These are phyloP conservation scores for Penicillium longicatenatum DNA, from an alignment of 495 filamentous ascomycete species.

Conservation along the genomic window DNA sequence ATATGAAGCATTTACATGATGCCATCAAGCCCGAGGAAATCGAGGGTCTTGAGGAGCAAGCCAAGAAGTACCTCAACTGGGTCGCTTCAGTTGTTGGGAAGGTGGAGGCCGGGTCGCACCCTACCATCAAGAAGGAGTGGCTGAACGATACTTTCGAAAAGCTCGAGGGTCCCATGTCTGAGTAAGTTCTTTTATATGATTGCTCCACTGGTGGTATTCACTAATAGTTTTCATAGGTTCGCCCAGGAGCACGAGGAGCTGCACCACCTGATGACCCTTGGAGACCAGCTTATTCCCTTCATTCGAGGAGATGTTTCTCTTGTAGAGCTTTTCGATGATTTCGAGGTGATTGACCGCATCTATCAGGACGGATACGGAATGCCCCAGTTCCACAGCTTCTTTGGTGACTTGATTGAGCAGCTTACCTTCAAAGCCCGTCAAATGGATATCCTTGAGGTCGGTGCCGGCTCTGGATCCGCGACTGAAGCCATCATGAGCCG, in stretches of 20 bases:
- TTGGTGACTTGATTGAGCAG: constrained; percentile 1
- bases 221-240: neutral
- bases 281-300: neutral
- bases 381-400: neutral
- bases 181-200: neutral
- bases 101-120: neutral
- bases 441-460: neutral
- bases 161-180: neutral
- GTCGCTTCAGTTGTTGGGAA: neutral
- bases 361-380: neutral
- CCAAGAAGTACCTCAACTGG: neutral
- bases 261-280: neutral
- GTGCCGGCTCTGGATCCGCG: neutral
- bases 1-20: constrained; percentile 1
- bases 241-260: neutral
- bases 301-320: neutral
- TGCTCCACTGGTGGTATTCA: neutral
- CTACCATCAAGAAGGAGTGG: constrained; percentile 7
- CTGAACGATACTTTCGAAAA: constrained; percentile 1
- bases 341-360: neutral
- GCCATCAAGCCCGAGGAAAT: neutral
- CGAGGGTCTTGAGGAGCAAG: neutral
- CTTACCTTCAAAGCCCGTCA: neutral
- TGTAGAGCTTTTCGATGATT: neutral
- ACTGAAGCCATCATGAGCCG: neutral